Evolutionary conservation across 306 rosid genomes (phyloP).

Genomic region (Potentilla sterilis): DNA sequence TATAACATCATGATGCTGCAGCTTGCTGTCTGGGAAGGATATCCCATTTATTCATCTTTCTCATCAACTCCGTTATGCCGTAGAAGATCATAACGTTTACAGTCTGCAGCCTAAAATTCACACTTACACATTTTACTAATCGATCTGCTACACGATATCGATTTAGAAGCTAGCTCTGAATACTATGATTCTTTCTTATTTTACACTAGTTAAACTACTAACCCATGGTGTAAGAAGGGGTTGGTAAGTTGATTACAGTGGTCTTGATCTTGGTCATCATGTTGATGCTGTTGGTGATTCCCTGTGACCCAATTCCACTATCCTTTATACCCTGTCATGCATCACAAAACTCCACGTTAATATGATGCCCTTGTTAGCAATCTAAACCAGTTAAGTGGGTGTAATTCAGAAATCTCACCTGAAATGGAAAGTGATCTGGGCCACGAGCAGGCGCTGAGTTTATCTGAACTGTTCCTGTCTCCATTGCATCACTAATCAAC

Average conservation of each 20-base stretch:
- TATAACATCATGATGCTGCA: background rate
- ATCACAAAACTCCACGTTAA: background rate
- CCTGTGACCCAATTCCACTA: conserved; percentile 99
- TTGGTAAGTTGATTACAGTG: conserved; percentile 82
- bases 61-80: background rate
- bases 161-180: background rate
- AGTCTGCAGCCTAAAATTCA: conserved; percentile 20
- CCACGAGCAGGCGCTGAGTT: conserved; percentile 99
- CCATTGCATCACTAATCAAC: conserved; percentile 93
- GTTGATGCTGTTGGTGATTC: conserved; percentile 93
- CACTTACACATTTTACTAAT: conserved; percentile 10
- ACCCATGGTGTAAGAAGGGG: conserved; percentile 95
- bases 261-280: conserved; percentile 97
- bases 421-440: conserved; percentile 97
- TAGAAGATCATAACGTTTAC: conserved; percentile 4
- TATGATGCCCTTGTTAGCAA: background rate
- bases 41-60: conserved; percentile 11
- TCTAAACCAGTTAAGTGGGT: background rate
- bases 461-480: conserved; percentile 94
- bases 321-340: conserved; percentile 80
- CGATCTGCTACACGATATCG: background rate
- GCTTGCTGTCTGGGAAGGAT: background rate
- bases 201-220: conserved; percentile 23
- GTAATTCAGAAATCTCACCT: conserved; percentile 39
- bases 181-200: background rate